These are phyloP conservation scores for Hysterangium stoloniferum DNA, from an alignment of 768 basidiomycete species.

Conservation along the genomic window DNA sequence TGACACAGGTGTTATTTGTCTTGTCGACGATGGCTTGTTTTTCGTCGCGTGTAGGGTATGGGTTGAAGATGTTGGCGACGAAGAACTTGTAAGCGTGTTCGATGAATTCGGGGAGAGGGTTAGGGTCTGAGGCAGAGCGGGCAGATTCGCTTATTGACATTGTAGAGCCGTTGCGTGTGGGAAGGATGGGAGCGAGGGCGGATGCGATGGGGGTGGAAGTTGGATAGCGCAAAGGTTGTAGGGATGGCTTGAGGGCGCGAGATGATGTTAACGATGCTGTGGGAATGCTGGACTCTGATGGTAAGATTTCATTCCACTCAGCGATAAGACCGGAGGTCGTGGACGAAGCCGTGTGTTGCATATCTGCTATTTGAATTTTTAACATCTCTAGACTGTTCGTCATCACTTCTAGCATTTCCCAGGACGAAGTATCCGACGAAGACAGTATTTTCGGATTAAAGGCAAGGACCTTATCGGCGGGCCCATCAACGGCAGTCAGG, in stretches of 20 bases:
- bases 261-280: no score
- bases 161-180: neutral
- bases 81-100: conserved; percentile 37
- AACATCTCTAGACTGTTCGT: no score
- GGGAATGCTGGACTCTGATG: no score
- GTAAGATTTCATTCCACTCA: no score
- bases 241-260: neutral
- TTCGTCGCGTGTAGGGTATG: conserved; percentile 36
- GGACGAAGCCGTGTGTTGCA: no score
- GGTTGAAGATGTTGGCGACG: conserved; percentile 39
- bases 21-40: conserved; percentile 4
- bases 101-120: conserved; percentile 10
- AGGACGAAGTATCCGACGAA: no score
- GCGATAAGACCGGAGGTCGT: no score
- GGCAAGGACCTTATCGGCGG: no score
- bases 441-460: no score
- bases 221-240: conserved; percentile 5
- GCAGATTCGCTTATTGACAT: neutral
- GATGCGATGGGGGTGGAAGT: neutral
- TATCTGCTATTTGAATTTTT: no score
- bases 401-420: no score
- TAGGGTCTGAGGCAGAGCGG: conserved; percentile 5
- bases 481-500: no score
- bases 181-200: neutral
- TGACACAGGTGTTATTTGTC: conserved; percentile 1